Percentiles rank a stretch among this genome's conserved stretches.
phyloP scores from a whole-genome alignment of 345 rosid species.

The Erodium maritimum region DNA sequence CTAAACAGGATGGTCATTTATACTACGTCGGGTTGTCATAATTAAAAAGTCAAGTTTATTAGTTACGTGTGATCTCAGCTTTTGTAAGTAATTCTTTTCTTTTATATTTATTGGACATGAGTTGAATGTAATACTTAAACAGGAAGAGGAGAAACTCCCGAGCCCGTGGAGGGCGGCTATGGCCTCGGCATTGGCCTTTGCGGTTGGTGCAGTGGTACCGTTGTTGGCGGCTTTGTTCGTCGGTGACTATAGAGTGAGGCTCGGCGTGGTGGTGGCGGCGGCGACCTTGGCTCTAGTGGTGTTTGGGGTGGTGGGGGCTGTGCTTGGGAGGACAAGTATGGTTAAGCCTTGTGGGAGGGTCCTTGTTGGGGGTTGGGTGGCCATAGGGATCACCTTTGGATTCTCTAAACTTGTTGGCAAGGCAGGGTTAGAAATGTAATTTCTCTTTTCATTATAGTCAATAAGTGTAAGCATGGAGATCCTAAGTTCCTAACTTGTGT shows the following conservation, averaged over 20 bases:
- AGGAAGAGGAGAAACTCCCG: slow-evolving; percentile 56
- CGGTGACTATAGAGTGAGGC: slow-evolving; percentile 45
- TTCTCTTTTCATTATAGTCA: too few relatives aligned
- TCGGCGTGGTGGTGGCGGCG: slow-evolving; percentile 44
- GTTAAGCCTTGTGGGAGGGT: slow-evolving; percentile 51
- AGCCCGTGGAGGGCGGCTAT: slow-evolving; percentile 75
- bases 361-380: slow-evolving; percentile 81
- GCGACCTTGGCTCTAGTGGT: slow-evolving; percentile 48
- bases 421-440: slow-evolving; percentile 14
- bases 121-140: too few relatives aligned
- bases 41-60: too few relatives aligned
- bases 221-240: slow-evolving; percentile 71
- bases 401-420: slow-evolving; percentile 68
- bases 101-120: too few relatives aligned
- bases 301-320: slow-evolving; percentile 77
- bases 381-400: slow-evolving; percentile 86
- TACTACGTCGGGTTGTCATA: too few relatives aligned
- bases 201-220: slow-evolving; percentile 77
- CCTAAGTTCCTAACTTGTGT: too few relatives aligned
- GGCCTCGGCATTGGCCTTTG: slow-evolving; percentile 79
- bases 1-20: too few relatives aligned
- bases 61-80: too few relatives aligned
- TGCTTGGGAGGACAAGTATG: slow-evolving; percentile 60
- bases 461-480: too few relatives aligned
- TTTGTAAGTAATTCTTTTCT: too few relatives aligned